Percentiles rank a stretch among this genome's conserved stretches.
These are phyloP conservation scores for Clonostachys sp. DNA, from an alignment of 2,329 filamentous ascomycete genomes.

Conservation along the genomic window DNA sequence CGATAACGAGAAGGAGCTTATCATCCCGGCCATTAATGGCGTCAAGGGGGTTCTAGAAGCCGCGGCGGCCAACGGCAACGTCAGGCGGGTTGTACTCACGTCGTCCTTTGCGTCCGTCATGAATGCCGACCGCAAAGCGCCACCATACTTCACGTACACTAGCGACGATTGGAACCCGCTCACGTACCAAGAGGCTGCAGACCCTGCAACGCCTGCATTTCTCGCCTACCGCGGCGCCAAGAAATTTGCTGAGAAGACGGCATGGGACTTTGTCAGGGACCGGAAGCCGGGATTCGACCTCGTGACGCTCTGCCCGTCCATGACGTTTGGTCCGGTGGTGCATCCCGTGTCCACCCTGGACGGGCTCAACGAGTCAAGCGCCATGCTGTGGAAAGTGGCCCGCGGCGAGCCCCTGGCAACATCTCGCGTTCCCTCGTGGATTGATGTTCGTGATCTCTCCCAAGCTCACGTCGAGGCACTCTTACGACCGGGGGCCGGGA, in stretches of 20 bases:
- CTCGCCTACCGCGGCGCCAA: slow-evolving; percentile 24
- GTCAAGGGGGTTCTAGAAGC: slow-evolving; percentile 33
- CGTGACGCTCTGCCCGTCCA: slow-evolving; percentile 36
- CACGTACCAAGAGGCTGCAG: slow-evolving; percentile 41
- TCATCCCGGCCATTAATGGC: slow-evolving; percentile 39
- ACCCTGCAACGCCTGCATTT: slow-evolving; percentile 28
- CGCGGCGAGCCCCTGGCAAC: slow-evolving; percentile 25
- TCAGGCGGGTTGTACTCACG: slow-evolving; percentile 45
- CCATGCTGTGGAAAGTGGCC: slow-evolving; percentile 32
- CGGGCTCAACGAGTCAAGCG: slow-evolving; percentile 35
- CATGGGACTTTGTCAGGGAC: slow-evolving; percentile 23
- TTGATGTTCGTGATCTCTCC: slow-evolving; percentile 40
- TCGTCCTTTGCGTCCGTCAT: slow-evolving; percentile 64
- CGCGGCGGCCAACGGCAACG: slow-evolving; percentile 8
- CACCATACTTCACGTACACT: slow-evolving; percentile 45
- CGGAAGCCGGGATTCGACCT: slow-evolving; percentile 30
- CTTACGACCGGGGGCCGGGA: slow-evolving; percentile 23
- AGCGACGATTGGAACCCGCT: slow-evolving; percentile 54
- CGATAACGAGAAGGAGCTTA: slow-evolving; percentile 37
- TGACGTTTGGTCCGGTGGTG: slow-evolving; percentile 36
- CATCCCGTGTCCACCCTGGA: slow-evolving; percentile 25
- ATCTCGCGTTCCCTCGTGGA: slow-evolving; percentile 32
- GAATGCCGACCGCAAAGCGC: slow-evolving; percentile 37
- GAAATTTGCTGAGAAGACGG: slow-evolving; percentile 24
- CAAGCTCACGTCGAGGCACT: slow-evolving; percentile 35